Base-by-base conservation (phyloP, 2,329 filamentous ascomycete species). In the Fusarium chaquense region DNA sequence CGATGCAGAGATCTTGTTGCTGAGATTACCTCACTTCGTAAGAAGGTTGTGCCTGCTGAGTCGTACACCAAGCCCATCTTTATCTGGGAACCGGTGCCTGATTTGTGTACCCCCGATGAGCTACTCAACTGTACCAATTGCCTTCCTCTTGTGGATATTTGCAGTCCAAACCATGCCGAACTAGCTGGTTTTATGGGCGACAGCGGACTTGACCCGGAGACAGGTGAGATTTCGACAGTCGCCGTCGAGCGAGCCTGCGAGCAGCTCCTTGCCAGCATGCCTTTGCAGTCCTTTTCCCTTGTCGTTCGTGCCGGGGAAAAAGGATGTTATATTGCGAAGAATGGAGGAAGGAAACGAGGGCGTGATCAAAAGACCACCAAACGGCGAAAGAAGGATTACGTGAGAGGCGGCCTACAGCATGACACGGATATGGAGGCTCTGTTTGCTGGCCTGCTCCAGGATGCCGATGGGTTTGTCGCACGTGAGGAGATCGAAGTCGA, bases 21-120 rank as follows among this genome's bases (percentile, higher is more conserved):
- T 2, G 87, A 89, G n/a, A 92, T 98, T 62, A 82, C 89, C 7
- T 81, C 83, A 6, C 85, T 89, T 32, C 82, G 87, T 11, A 85
- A 84, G 73, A 80, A 80, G 11, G 67, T 81, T 26, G 65, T 72
- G 16, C 67, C 79, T 1, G 64, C 71, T 6, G 77, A 79, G 46
- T 65, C 74, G 13, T 84, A 83, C 70, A 74, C 82, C 1, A 86
- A 87, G 49, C 92, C 94, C 2, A 80, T 94, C 9, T 93, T 98
- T 77, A 88, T 98, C 54, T 99, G 95, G 95, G 96, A 99, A 78
- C 96, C 96, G 1, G 92, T 98, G 2, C 96, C 96, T 2, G 93
- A 98, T 79, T 85, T 93, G 2, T 98, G 94, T 78, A 90, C 87
- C 0, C 90, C 93, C 0, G 88, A 89, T 43, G 86, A 91, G 76